Percentiles rank a stretch among this genome's conserved stretches.
Conservation (phyloP, 106 monocot genomes). For the Dendrobium huoshanense region DNA sequence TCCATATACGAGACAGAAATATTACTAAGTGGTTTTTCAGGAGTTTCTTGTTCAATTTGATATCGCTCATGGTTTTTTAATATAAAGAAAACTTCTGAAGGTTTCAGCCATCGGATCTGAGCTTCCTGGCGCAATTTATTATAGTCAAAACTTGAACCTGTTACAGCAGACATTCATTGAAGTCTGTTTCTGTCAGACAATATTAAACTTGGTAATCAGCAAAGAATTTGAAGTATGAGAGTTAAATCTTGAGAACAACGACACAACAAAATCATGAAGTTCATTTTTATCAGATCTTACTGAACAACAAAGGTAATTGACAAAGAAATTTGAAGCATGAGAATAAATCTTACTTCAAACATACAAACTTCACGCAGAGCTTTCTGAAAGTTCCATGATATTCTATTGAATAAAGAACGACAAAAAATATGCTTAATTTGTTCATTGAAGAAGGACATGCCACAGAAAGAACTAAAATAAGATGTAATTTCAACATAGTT, state of each 20-base stretch:
- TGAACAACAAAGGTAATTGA: not conserved
- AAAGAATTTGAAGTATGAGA: not conserved
- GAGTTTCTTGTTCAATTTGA: conserved; percentile 26
- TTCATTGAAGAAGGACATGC: not conserved
- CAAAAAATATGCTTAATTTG: not conserved
- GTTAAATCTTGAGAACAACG: not conserved
- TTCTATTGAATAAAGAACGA: not conserved
- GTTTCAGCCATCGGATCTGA: conserved; percentile 68
- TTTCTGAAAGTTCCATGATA: too few relatives aligned
- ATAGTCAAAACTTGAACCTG: conserved; percentile 54
- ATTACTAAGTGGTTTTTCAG: conserved; percentile 70
- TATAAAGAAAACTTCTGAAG: conserved; percentile 63
- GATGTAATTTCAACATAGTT: not conserved
- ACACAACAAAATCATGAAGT: not conserved
- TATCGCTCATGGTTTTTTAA: conserved; percentile 56
- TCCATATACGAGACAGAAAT: not conserved
- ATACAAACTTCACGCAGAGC: not conserved
- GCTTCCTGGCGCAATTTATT: conserved; percentile 49
- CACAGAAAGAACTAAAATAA: not conserved
- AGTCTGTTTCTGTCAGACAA: not conserved
- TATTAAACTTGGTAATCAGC: not conserved
- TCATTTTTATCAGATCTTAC: not conserved
- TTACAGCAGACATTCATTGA: not conserved
- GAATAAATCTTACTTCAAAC: not conserved
- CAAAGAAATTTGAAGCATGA: not conserved